Percentiles rank a stretch among this genome's conserved stretches.
Conservation (phyloP, 83 land plant genomes). For the Isoetes engelmannii region DNA sequence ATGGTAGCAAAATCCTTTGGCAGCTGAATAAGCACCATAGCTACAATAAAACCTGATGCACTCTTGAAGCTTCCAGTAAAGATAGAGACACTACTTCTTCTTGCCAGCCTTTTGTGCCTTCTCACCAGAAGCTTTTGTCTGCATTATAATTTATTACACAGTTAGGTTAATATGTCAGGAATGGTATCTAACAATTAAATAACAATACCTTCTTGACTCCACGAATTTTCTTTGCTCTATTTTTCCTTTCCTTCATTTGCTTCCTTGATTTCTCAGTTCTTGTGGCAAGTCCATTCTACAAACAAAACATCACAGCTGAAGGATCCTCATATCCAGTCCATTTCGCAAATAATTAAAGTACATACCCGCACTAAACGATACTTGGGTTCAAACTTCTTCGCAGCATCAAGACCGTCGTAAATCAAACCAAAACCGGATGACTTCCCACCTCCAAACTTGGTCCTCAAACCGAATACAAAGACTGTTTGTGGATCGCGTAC, state of each 20-base stretch:
- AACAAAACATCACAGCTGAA: not conserved
- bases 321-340: not conserved
- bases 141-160: not conserved
- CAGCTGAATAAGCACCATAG: too few relatives aligned
- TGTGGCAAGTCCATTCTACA: constrained; percentile 43
- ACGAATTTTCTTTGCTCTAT: constrained; percentile 43
- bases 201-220: constrained; percentile 41
- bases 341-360: not conserved
- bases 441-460: constrained; percentile 63
- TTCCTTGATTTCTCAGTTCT: constrained; percentile 42
- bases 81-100: constrained; percentile 5
- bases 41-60: too few relatives aligned
- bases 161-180: not conserved
- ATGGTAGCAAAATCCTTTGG: too few relatives aligned
- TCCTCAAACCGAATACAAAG: constrained; percentile 52
- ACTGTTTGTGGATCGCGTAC: constrained; percentile 48
- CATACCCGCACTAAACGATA: constrained; percentile 59
- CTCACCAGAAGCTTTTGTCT: constrained; percentile 21
- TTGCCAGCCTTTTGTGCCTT: constrained; percentile 16
- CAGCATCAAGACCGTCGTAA: constrained; percentile 48
- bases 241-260: constrained; percentile 46
- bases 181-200: not conserved
- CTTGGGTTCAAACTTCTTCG: constrained; percentile 64
- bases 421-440: constrained; percentile 59
- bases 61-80: too few relatives aligned